Conservation (phyloP, 768 basidiomycete genomes). For the Phaffia australis region DNA sequence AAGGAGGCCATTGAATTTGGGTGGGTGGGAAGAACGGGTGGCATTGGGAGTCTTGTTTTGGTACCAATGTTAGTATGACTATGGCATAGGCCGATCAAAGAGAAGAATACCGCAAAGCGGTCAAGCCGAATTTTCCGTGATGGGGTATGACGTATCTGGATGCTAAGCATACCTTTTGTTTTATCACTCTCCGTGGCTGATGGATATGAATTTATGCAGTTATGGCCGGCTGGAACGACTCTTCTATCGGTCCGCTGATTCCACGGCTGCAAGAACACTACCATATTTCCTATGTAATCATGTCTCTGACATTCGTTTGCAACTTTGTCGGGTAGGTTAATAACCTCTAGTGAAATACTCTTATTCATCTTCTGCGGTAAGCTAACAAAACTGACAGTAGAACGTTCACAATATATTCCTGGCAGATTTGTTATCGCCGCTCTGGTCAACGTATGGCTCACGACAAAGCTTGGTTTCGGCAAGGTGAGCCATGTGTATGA, state of each 20-base stretch:
- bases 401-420: conserved; percentile 28
- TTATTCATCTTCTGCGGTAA: background rate
- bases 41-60: background rate
- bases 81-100: background rate
- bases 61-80: conserved; percentile 4
- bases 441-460: conserved; percentile 44
- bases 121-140: background rate
- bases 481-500: conserved; percentile 24
- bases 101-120: background rate
- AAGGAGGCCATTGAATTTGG: conserved; percentile 2
- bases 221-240: conserved; percentile 25
- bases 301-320: conserved; percentile 46
- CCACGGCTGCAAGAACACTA: conserved; percentile 28
- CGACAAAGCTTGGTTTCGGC: conserved; percentile 37
- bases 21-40: conserved; percentile 1
- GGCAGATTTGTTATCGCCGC: conserved; percentile 48
- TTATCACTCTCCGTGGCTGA: background rate
- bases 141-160: background rate
- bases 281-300: conserved; percentile 16
- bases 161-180: background rate
- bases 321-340: conserved; percentile 33
- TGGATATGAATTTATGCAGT: background rate
- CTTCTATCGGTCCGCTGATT: conserved; percentile 27
- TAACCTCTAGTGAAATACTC: no score
- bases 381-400: background rate